Percentiles rank a stretch among this genome's conserved stretches.
phyloP scores from a whole-genome alignment of 208 protist species.

The Trichomonas tenax region DNA sequence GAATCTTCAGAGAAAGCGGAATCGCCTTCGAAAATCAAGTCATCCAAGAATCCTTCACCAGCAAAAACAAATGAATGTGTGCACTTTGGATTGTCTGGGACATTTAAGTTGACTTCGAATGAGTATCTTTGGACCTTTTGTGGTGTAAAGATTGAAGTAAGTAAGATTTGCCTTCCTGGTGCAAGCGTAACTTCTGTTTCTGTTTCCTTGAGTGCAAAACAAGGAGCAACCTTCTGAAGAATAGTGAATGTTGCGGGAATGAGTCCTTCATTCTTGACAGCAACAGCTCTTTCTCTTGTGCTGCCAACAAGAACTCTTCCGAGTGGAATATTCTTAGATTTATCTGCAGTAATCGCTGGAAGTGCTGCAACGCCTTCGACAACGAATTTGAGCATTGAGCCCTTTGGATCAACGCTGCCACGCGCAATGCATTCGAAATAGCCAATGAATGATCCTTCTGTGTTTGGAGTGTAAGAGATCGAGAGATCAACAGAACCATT shows the following conservation, averaged over 20 bases:
- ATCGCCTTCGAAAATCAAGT: background rate
- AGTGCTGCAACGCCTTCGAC: background rate
- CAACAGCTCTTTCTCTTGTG: background rate
- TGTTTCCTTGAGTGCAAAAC: background rate
- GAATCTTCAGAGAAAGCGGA: background rate
- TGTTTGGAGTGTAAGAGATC: background rate
- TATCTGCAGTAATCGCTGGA: background rate
- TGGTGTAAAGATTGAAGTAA: background rate
- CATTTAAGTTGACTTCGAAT: background rate
- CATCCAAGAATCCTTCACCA: constrained; percentile 1
- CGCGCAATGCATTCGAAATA: background rate
- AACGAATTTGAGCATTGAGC: background rate
- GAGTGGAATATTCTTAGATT: background rate
- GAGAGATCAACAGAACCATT: background rate
- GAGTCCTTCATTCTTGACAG: background rate
- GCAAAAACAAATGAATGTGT: background rate
- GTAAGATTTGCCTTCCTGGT: background rate
- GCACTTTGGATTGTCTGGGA: background rate
- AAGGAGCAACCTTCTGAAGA: too few relatives aligned
- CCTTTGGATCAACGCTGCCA: background rate
- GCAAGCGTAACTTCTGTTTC: background rate
- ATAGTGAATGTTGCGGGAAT: background rate
- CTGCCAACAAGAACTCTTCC: background rate
- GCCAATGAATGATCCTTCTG: background rate
- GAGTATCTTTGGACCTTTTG: background rate